phyloP scores from a whole-genome alignment of 2,329 filamentous ascomycete genomes.

The Emmonsiellopsis sp. region DNA sequence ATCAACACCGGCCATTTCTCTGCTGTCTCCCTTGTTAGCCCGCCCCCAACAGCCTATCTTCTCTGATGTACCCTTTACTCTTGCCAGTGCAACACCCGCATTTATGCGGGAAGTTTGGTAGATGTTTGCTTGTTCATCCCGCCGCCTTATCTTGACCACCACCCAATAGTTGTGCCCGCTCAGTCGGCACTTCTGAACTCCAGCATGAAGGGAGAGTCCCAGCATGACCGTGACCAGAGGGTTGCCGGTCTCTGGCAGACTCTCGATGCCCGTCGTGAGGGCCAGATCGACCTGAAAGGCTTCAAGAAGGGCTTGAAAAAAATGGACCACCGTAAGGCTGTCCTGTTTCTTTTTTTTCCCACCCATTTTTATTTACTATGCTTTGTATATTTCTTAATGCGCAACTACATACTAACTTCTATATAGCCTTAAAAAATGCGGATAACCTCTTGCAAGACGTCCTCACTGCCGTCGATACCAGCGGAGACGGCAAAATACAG shows the following conservation, averaged over 20 bases:
- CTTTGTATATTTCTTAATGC: not conserved
- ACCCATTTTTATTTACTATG: slow-evolving; percentile 15
- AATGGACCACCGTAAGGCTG: slow-evolving; percentile 77
- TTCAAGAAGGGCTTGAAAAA: slow-evolving; percentile 75
- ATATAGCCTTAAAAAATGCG: slow-evolving; percentile 75
- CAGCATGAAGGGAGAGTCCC: slow-evolving; percentile 65
- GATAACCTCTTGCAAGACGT: slow-evolving; percentile 75
- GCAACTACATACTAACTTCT: slow-evolving; percentile 4
- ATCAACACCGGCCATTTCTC: not conserved
- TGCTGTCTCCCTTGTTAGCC: no score
- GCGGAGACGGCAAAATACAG: slow-evolving; percentile 81
- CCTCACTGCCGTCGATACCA: slow-evolving; percentile 72
- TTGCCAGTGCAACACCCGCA: slow-evolving; percentile 8
- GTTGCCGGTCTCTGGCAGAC: slow-evolving; percentile 76
- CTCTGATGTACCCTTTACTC: slow-evolving; percentile 12
- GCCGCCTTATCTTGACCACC: slow-evolving; percentile 1
- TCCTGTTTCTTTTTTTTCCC: slow-evolving; percentile 1
- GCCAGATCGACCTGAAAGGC: slow-evolving; percentile 74
- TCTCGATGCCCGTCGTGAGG: slow-evolving; percentile 67
- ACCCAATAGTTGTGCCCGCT: not conserved
- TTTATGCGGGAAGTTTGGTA: slow-evolving; percentile 7
- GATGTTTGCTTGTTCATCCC: slow-evolving; percentile 9
- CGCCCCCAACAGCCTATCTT: not conserved
- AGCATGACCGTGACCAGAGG: slow-evolving; percentile 69
- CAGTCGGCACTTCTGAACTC: not conserved